Evolutionary conservation across 1,284 basidiomycete genomes (phyloP).

Genomic region (Rhizoctonia solani): DNA sequence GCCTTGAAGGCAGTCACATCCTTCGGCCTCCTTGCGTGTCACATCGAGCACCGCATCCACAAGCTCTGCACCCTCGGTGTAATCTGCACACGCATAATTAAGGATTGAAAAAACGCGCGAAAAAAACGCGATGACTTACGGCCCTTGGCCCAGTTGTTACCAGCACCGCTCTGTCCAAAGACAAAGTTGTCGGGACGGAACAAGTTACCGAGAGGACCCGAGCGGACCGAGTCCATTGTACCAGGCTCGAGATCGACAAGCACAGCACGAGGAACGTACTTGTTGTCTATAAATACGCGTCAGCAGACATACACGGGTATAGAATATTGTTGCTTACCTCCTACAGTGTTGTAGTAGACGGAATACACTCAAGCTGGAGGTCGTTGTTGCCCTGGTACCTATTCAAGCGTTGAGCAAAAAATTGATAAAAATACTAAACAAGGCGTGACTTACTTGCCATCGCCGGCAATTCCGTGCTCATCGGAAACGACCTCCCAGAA

Average conservation of each 20-base stretch:
- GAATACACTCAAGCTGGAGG: conserved; percentile 96
- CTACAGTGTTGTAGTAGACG: conserved; percentile 95
- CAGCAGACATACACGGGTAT: background rate
- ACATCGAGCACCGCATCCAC: conserved; percentile 61
- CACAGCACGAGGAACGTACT: conserved; percentile 96
- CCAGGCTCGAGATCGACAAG: conserved; percentile 95
- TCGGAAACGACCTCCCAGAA: conserved; percentile 99
- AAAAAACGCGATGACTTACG: conserved; percentile 43
- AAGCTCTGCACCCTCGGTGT: conserved; percentile 55
- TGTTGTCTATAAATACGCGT: conserved; percentile 56
- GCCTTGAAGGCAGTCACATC: conserved; percentile 58
- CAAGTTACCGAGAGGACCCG: conserved; percentile 55
- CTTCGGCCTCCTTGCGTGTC: conserved; percentile 62
- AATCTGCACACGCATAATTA: conserved; percentile 38
- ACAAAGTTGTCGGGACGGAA: conserved; percentile 63
- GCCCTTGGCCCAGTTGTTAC: conserved; percentile 63
- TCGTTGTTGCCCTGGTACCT: conserved; percentile 90
- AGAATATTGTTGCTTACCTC: conserved; percentile 46
- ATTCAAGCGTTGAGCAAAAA: conserved; percentile 7
- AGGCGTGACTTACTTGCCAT: conserved; percentile 60
- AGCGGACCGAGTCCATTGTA: conserved; percentile 94
- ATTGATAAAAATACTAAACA: background rate
- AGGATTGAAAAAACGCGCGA: background rate
- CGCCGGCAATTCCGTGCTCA: conserved; percentile 93
- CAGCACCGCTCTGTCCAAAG: conserved; percentile 58